Evolutionary conservation across 2,329 filamentous ascomycete species (phyloP), one percentile per base, ranked within the genome.

Genomic region (Elsinoe perseae): DNA sequence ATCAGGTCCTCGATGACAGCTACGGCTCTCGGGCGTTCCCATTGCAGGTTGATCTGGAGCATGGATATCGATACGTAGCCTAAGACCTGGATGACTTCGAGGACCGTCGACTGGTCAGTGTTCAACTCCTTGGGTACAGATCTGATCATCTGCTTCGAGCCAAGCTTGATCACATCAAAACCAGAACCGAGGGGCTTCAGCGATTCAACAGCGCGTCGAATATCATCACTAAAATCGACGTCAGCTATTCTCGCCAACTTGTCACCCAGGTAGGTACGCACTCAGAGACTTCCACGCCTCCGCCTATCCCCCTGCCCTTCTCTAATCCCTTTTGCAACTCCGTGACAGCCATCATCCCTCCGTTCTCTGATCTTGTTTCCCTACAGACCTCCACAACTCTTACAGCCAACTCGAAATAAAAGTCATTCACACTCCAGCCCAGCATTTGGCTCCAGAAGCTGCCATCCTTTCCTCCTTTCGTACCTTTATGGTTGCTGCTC

Each of bases 391-490:
- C 92, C 4, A 98, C 93, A 0, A 97, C 87, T 50, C 89, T 81
- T n/a, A 97, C 92, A 1, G 90, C 93, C 44, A 98, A 82, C 75
- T 95, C 92, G 71, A 97, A 97, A 74, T 97, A 98, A 69, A 98
- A 98, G 71, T 98, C 93, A 69, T 96, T 95, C 63, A 98, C 91
- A 64, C 85, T 90, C 58, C 87, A 83, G 27, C 93, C 93, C 18
- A 97, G 79, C 60, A 97, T 82, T 75, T 96, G 91, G 7, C 89
- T 87, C 92, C 93, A 97, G 58, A 96, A 84, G 58, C 86, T 93
- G 16, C 82, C 81, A 1, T 73, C 77, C 16, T 75, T 74, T 4
- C 75, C 77, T 61, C 61, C 57, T 54, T 65, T 62, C 25, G 61
- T 61, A 38, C 68, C 64, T 62, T 70, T 65, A 63, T 69, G 63